Evolutionary conservation across 352 stramenopile genomes (phyloP), one percentile per base, ranked within the genome.

Genomic region (Phytophthora constricta): DNA sequence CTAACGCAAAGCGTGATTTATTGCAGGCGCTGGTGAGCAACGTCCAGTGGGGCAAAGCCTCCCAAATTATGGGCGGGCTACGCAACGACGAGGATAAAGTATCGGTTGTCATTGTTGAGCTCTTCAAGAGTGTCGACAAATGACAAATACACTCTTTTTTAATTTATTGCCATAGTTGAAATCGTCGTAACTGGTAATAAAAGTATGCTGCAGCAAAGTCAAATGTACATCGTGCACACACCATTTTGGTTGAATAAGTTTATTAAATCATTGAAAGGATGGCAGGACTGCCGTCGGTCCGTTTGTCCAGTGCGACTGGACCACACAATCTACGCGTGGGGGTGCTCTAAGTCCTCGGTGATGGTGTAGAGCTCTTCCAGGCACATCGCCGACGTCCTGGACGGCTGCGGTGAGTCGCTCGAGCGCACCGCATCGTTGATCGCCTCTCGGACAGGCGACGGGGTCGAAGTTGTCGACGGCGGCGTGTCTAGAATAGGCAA

Each of bases 341-440:
- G 33, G 33, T 73, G 51, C 54, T 86, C 79, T 14, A 56, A 55
- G 71, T 86, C 76, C 48, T 89, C 80, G 3, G 65, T 80, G 69
- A 89, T 89, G 39, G 80, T 75, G 65, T 84, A 86, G 48, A 89
- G 76, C 34, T 85, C 70, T 19, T 87, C 74, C 23, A 86, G 70
- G 28, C 55, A 58, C 63, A 76, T 60, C 9, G 58, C 46, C 19
- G 79, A 80, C 25, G 51, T 62, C 13, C 53, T 70, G 3, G 59
- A 46, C 33, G 49, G 60, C 22, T 62, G 65, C 10, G 70, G 65
- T 39, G 79, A 77, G 28, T 65, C 63, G 25, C 55, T 51, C 19
- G 42, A 62, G 22, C n/a, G 28, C 41, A 50, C 51, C 28, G n/a
- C n/a, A n/a, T 48, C 65, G 46, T 42, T 50, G 5, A 19, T 34